Evolutionary conservation across 805 yeast genomes (phyloP), one percentile per base, ranked within the genome.

Genomic region (Saccharomycopsis sp.): DNA sequence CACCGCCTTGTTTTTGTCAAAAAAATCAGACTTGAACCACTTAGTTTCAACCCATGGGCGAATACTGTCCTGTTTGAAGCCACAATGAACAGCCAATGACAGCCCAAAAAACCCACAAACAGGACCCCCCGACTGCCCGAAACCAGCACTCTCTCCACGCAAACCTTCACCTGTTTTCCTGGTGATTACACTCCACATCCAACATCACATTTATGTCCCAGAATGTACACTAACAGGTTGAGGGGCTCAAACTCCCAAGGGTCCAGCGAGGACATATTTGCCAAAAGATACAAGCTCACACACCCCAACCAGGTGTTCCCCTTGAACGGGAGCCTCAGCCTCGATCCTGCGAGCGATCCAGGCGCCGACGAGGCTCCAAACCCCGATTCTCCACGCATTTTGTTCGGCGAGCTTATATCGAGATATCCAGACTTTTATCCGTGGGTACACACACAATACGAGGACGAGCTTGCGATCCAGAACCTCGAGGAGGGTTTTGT

Each of bases 351-450:
- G 54, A n/a, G 51, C 60, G 21, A 34, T 29, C 34, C 12, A 56
- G 16, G n/a, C 47, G 34, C 23, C 24, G 24, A 9, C 23, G 41
- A 44, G 24, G 18, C n/a, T 3, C 21, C 20, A 1, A 24, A 44
- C 12, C 18, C 18, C 20, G 48, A 44, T 20, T 44, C 48, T 18
- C 21, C 48, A 44, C 18, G 48, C 8, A 44, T 44, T 16, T 44
- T 44, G 21, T 16, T 12, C 21, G 48, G 48, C 48, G 53, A 56
- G 14, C 24, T 52, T 4, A 51, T 53, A 3, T 55, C 55, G 5
- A 70, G 71, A 5, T 87, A 79, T 64, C 96, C 96, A 0, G 96
- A 88, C 67, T 87, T 81, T 66, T 71, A 70, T 46, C 85, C 90
- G 0, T 89, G 95, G 94, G 72, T 73, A 46, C 89, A 84, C 64